These are phyloP conservation scores for Coleophoma crateriformis DNA, from an alignment of 2,329 filamentous ascomycete species.

Conservation along the genomic window DNA sequence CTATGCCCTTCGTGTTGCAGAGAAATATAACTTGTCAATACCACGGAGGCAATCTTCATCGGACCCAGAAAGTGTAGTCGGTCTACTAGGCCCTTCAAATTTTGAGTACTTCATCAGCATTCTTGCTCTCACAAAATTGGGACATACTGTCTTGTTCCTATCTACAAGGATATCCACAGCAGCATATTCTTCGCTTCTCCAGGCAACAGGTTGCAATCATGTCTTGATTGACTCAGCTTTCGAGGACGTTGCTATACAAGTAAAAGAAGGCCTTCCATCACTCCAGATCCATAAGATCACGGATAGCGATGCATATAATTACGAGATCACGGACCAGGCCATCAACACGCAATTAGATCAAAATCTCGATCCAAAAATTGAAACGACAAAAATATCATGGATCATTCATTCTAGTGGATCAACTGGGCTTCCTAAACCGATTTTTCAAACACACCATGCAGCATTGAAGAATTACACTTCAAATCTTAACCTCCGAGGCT, in stretches of 20 bases:
- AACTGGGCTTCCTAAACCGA: conserved; percentile 56
- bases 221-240: conserved; percentile 9
- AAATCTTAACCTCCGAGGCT: conserved; percentile 37
- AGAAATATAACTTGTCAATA: conserved; percentile 4
- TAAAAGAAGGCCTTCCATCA: conserved; percentile 14
- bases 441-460: conserved; percentile 48
- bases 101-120: conserved; percentile 44
- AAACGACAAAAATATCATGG: conserved; percentile 14
- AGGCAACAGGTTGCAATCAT: conserved; percentile 27
- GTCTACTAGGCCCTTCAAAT: conserved; percentile 40
- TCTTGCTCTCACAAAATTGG: conserved; percentile 45
- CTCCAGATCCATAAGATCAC: conserved; percentile 29
- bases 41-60: conserved; percentile 9
- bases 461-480: conserved; percentile 35
- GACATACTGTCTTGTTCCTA: conserved; percentile 45
- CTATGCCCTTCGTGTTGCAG: conserved; percentile 8
- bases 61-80: conserved; percentile 32
- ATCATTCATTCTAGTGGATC: conserved; percentile 37
- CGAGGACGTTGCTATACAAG: conserved; percentile 8
- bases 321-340: conserved; percentile 42
- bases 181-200: conserved; percentile 40
- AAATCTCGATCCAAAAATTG: conserved; percentile 29
- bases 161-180: conserved; percentile 45
- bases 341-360: conserved; percentile 42
- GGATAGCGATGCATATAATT: conserved; percentile 46